These are phyloP conservation scores for Cicer cuneatum DNA, from an alignment of 306 rosid species.

Conservation along the genomic window DNA sequence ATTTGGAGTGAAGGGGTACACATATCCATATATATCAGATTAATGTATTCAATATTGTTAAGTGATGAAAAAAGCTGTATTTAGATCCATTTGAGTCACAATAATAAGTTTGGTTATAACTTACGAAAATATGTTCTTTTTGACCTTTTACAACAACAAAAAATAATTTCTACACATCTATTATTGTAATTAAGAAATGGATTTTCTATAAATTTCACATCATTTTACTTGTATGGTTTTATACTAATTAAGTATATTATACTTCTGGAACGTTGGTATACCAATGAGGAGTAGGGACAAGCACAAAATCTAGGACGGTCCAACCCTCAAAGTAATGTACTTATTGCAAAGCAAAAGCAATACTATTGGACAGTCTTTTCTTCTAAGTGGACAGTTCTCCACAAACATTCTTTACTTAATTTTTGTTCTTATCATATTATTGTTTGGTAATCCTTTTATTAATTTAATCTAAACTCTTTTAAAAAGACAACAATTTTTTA, in stretches of 20 bases:
- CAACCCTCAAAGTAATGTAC: slow-evolving; percentile 41
- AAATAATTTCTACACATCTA: background rate
- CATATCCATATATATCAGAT: background rate
- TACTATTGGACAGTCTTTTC: slow-evolving; percentile 45
- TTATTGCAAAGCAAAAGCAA: slow-evolving; percentile 42
- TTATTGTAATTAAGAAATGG: no score
- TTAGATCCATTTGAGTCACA: background rate
- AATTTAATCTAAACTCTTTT: slow-evolving; percentile 42
- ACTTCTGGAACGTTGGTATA: slow-evolving; percentile 18
- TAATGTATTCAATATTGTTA: background rate
- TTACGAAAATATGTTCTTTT: background rate
- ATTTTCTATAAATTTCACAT: no score
- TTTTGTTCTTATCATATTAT: slow-evolving; percentile 27
- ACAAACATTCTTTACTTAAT: slow-evolving; percentile 33
- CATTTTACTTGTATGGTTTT: background rate
- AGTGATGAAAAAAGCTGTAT: background rate
- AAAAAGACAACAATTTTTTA: slow-evolving; percentile 27
- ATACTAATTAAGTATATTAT: background rate
- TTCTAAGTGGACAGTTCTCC: slow-evolving; percentile 50
- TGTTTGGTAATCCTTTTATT: slow-evolving; percentile 42
- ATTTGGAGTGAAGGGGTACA: background rate
- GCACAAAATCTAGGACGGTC: slow-evolving; percentile 51
- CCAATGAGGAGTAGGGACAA: slow-evolving; percentile 38
- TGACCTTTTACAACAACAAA: background rate
- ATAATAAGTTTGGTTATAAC: background rate